phyloP scores from a whole-genome alignment of 2,329 filamentous ascomycete species.

The Fusarium nematophilum region DNA sequence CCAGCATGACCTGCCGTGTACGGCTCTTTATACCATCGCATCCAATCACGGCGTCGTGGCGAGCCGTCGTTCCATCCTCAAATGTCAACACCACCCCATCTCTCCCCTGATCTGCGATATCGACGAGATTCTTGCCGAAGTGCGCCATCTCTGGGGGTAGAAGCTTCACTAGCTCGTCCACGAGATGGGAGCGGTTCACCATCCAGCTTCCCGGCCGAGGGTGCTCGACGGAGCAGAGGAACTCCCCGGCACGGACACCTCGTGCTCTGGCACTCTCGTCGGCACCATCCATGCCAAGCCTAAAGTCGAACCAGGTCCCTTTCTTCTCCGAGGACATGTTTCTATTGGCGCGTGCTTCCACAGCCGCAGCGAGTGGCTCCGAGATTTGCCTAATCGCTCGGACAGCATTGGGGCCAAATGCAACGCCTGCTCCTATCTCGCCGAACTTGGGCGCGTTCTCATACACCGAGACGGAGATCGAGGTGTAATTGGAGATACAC shows the following conservation, averaged over 20 bases:
- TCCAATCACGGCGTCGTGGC: slow-evolving; percentile 13
- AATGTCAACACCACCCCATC: neutral
- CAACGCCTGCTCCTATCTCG: slow-evolving; percentile 23
- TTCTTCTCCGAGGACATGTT: slow-evolving; percentile 14
- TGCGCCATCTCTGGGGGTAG: slow-evolving; percentile 2
- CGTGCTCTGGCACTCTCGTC: neutral
- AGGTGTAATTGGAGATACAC: neutral
- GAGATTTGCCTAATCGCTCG: slow-evolving; percentile 13
- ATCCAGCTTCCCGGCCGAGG: slow-evolving; percentile 15
- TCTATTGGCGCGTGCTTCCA: neutral
- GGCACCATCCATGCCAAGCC: slow-evolving; percentile 7
- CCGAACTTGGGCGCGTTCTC: slow-evolving; percentile 18
- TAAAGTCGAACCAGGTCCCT: slow-evolving; percentile 17
- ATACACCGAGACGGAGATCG: slow-evolving; percentile 19
- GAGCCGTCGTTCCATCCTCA: slow-evolving; percentile 7
- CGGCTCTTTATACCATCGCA: slow-evolving; percentile 21
- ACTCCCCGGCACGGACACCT: slow-evolving; percentile 3
- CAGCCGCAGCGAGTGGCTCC: neutral
- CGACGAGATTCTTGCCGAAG: slow-evolving; percentile 13
- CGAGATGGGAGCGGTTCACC: slow-evolving; percentile 13
- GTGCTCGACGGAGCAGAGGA: slow-evolving; percentile 10
- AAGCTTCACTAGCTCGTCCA: slow-evolving; percentile 13
- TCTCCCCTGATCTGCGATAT: neutral
- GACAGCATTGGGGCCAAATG: slow-evolving; percentile 14
- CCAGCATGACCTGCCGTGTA: slow-evolving; percentile 3